These are phyloP conservation scores for Coemansia sp. DNA, from an alignment of 192 early-diverging fungal genomes.

Conservation along the genomic window DNA sequence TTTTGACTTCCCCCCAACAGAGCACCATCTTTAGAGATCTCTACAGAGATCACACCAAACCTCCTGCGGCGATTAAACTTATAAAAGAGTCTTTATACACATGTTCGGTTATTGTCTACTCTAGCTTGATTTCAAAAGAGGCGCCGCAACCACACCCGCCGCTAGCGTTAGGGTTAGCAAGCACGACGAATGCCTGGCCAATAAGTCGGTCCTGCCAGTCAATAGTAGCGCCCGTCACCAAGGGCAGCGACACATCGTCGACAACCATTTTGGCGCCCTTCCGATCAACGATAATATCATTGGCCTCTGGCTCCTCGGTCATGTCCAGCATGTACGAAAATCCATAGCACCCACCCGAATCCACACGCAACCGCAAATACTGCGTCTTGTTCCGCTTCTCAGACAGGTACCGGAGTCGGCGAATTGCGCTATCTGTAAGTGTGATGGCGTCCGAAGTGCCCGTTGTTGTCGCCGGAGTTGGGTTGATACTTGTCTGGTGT, in stretches of 20 bases:
- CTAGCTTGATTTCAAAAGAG: slow-evolving; percentile 69
- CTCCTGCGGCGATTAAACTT: not conserved
- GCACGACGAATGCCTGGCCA: slow-evolving; percentile 75
- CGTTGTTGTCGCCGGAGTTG: slow-evolving; percentile 1
- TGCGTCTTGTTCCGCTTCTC: slow-evolving; percentile 51
- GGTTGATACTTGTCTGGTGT: slow-evolving; percentile 8
- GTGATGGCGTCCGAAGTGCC: slow-evolving; percentile 19
- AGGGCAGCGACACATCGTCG: slow-evolving; percentile 71
- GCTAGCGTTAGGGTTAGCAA: slow-evolving; percentile 75
- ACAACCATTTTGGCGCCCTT: slow-evolving; percentile 72
- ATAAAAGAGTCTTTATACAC: not conserved
- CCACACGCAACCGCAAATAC: slow-evolving; percentile 73
- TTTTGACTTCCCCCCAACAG: not conserved
- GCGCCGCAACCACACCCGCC: slow-evolving; percentile 72
- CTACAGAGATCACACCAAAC: not conserved
- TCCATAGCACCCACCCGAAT: slow-evolving; percentile 87
- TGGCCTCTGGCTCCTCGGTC: slow-evolving; percentile 63
- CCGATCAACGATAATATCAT: slow-evolving; percentile 76
- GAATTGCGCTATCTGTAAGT: slow-evolving; percentile 50
- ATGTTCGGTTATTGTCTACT: slow-evolving; percentile 18
- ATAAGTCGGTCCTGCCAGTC: slow-evolving; percentile 83
- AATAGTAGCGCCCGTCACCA: slow-evolving; percentile 74
- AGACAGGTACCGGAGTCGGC: slow-evolving; percentile 40
- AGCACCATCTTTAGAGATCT: not conserved
- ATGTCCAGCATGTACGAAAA: slow-evolving; percentile 84